Percentiles rank a stretch among this genome's conserved stretches.
These are phyloP conservation scores for Hypoxylon intermedium DNA, from an alignment of 495 filamentous ascomycete species.

Conservation along the genomic window DNA sequence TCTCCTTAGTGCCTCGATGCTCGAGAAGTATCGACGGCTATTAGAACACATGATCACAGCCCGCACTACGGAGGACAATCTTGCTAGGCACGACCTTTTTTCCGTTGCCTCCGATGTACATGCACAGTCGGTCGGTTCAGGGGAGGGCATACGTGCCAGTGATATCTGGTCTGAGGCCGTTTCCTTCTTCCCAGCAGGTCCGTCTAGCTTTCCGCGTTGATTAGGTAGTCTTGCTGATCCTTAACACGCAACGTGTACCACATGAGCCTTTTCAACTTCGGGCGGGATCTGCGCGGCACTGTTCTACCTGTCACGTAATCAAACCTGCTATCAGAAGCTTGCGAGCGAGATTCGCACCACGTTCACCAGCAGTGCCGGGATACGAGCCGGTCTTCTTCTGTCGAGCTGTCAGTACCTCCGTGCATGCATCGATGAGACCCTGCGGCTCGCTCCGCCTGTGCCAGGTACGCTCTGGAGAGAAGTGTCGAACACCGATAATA, in stretches of 20 bases:
- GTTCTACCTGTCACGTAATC: no score
- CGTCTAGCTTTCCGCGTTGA: neutral
- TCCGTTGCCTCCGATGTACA: neutral
- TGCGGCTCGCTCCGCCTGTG: no score
- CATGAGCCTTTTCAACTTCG: conserved; percentile 57
- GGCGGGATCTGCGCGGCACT: conserved; percentile 41
- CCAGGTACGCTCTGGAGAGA: no score
- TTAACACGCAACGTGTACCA: neutral
- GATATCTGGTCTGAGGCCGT: neutral
- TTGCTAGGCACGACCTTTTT: neutral
- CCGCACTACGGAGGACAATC: neutral
- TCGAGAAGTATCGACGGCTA: neutral
- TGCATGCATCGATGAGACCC: no score
- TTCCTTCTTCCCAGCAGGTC: conserved; percentile 5
- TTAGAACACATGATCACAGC: neutral
- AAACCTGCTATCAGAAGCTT: no score
- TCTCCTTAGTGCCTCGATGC: no score
- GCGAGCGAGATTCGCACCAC: no score
- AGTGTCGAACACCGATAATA: no score
- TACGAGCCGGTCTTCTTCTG: no score
- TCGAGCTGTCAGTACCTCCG: no score
- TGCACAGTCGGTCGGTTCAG: neutral
- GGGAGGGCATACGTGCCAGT: neutral
- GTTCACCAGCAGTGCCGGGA: no score
- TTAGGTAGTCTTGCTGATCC: neutral